phyloP scores from a whole-genome alignment of 2,329 filamentous ascomycete genomes.

The Xylariaceae sp. region DNA sequence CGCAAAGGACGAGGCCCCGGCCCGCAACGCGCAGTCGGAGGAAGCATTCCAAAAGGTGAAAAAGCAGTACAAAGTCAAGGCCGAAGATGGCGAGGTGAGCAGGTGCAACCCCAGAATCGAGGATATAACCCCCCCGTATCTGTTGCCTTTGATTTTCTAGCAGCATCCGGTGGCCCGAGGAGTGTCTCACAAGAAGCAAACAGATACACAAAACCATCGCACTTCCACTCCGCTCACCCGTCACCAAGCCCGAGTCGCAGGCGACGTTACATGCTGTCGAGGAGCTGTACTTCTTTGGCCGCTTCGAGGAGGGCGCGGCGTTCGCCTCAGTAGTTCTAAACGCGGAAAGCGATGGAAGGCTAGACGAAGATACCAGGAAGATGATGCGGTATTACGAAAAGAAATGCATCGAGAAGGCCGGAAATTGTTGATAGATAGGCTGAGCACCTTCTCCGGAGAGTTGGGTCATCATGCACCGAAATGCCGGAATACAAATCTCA shows the following conservation, averaged over 20 bases:
- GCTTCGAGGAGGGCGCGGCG: conserved; percentile 40
- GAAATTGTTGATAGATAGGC: background rate
- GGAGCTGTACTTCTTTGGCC: conserved; percentile 52
- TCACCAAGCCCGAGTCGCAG: conserved; percentile 45
- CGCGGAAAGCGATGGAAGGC: conserved; percentile 16
- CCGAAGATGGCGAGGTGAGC: conserved; percentile 52
- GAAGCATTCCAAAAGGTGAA: conserved; percentile 44
- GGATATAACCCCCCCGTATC: background rate
- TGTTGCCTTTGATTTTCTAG: too few species aligned
- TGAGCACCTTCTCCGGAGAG: too few species aligned
- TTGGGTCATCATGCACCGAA: too few species aligned
- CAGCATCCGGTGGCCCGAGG: too few species aligned
- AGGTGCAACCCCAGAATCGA: too few species aligned
- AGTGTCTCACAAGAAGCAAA: background rate
- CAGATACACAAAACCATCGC: conserved; percentile 41
- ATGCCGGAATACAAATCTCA: too few species aligned
- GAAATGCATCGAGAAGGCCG: conserved; percentile 33
- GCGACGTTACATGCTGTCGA: conserved; percentile 52
- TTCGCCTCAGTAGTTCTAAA: conserved; percentile 35
- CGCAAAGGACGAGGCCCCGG: conserved; percentile 11
- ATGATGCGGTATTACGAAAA: conserved; percentile 38
- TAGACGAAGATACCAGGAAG: conserved; percentile 41
- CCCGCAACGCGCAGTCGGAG: conserved; percentile 39
- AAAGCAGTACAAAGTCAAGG: conserved; percentile 40
- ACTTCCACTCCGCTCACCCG: conserved; percentile 33